Evolutionary conservation across 495 filamentous ascomycete species (phyloP), one percentile per base, ranked within the genome.

Genomic region (Penicillium silybi): DNA sequence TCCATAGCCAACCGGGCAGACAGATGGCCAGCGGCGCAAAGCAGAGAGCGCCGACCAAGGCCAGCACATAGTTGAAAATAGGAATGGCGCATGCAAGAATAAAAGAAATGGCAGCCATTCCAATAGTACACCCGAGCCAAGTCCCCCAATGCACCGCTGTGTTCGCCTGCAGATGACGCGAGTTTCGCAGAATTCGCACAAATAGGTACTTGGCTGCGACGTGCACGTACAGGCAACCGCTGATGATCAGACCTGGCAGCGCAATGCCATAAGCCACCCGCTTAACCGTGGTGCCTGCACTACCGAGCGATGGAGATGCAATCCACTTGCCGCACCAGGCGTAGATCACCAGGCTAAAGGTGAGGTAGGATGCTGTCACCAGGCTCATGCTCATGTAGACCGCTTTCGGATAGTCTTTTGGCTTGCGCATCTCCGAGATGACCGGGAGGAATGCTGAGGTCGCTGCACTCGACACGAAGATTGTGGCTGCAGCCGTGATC

Each of bases 201-300:
- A 85, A 85, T 44, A 89, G 68, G 56, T 87, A 88, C 56, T 86
- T 85, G 15, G 64, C 62, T 6, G 75, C 76, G 34, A 80, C 76
- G 41, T 80, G 75, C 59, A 80, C 82, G 60, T 88, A 85, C 51
- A 91, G 79, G 49, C 88, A 83, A 29, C 82, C 68, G 7, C 64
- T 65, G 41, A 76, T 62, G 23, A 77, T 63, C 9, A 75, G 53
- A 6, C 86, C 88, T 0, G 88, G 88, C 2, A 89, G 66, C 8
- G 86, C 88, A 48, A 93, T 72, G 13, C 88, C 89, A 57, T 88
- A 93, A 0, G 87, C 81, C 11, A 73, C 56, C 62, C 87, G 87
- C 52, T 84, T 81, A 8, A 93, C 57, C 0, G 79, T 57, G 1
- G 70, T 65, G 11, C 83, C 79, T 3, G 86, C 85, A 1, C 85